Percentiles rank a stretch among this genome's conserved stretches.
Conservation (phyloP, 345 rosid species). For the Gossypium sturtianum region DNA sequence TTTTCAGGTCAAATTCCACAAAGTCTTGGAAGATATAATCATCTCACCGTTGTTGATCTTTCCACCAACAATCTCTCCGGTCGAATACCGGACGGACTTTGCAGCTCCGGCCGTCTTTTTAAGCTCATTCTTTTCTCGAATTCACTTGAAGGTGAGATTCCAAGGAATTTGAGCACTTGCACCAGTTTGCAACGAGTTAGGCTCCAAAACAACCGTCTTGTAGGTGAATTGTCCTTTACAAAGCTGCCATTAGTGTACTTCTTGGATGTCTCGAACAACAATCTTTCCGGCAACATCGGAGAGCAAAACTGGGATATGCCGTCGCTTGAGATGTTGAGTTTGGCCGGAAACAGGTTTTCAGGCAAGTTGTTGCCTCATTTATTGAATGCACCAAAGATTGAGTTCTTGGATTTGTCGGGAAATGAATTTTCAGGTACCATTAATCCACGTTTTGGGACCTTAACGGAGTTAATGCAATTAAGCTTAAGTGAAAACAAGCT, state of each 20-base stretch:
- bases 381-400: slow-evolving; percentile 50
- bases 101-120: slow-evolving; percentile 58
- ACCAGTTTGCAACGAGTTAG: slow-evolving; percentile 62
- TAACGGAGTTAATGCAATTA: slow-evolving; percentile 53
- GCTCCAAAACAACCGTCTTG: slow-evolving; percentile 59
- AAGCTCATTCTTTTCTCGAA: slow-evolving; percentile 87
- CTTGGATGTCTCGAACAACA: slow-evolving; percentile 71
- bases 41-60: slow-evolving; percentile 74
- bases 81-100: slow-evolving; percentile 52
- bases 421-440: slow-evolving; percentile 55
- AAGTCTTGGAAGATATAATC: slow-evolving; percentile 53
- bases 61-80: slow-evolving; percentile 77
- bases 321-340: slow-evolving; percentile 69
- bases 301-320: slow-evolving; percentile 58
- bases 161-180: slow-evolving; percentile 46
- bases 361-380: slow-evolving; percentile 55
- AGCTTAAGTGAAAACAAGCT: slow-evolving; percentile 53
- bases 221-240: slow-evolving; percentile 51
- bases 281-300: slow-evolving; percentile 50
- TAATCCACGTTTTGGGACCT: slow-evolving; percentile 42
- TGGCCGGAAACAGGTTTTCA: slow-evolving; percentile 48
- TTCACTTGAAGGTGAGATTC: slow-evolving; percentile 51
- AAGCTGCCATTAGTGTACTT: slow-evolving; percentile 58
- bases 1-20: slow-evolving; percentile 66
- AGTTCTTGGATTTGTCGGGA: slow-evolving; percentile 57